Evolutionary conservation across 495 filamentous ascomycete genomes (phyloP).

Genomic region (Jackrogersella multiformis): DNA sequence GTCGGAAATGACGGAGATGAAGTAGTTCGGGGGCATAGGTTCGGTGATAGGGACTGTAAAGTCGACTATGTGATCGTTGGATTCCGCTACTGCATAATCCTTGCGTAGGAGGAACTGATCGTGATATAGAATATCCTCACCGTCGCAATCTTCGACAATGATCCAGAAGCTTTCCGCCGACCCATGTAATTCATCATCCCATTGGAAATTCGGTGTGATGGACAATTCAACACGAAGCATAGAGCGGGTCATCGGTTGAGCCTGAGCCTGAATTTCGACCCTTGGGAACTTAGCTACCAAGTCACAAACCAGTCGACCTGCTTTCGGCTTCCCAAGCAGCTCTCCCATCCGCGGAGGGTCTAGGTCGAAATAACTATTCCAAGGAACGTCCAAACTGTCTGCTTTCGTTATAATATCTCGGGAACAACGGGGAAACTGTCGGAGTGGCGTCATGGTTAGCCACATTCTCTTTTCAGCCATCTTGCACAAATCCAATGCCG

Average conservation of each 20-base stretch:
- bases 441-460: constrained; percentile 95
- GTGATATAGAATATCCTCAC: constrained; percentile 94
- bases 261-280: constrained; percentile 88
- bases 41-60: constrained; percentile 97
- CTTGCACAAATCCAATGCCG: constrained; percentile 94
- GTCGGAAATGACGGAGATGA: constrained; percentile 92
- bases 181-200: constrained; percentile 92
- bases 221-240: constrained; percentile 95
- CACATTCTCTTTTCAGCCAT: constrained; percentile 99
- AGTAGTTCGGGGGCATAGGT: constrained; percentile 98
- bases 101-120: constrained; percentile 92
- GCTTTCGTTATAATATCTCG: constrained; percentile 89
- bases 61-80: constrained; percentile 96
- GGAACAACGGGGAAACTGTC: constrained; percentile 86
- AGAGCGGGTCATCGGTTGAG: constrained; percentile 93
- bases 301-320: constrained; percentile 83
- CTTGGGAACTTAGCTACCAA: constrained; percentile 93
- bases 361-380: constrained; percentile 92
- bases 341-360: constrained; percentile 98
- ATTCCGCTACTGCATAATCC: constrained; percentile 78
- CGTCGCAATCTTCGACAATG: constrained; percentile 95
- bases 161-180: constrained; percentile 95
- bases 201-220: constrained; percentile 94
- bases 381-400: constrained; percentile 93
- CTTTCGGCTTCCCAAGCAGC: constrained; percentile 89